Evolutionary conservation across 1,284 basidiomycete species (phyloP), one percentile per base, ranked within the genome.

Genomic region (Sanghuangporus weigelae): DNA sequence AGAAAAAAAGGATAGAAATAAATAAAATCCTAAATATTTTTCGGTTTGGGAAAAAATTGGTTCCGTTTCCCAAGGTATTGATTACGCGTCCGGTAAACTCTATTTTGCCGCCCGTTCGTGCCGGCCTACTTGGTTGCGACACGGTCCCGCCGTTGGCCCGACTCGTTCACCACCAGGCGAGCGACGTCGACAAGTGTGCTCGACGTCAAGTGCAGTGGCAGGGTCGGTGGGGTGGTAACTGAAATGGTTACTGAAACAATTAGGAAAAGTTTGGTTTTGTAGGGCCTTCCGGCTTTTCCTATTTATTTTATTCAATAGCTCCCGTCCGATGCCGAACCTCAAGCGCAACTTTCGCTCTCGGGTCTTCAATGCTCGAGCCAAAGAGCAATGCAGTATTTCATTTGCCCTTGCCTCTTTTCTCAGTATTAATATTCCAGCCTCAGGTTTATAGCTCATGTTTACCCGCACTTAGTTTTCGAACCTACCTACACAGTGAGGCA

Each of bases 21-120:
- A 50, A 44, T 14, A 44, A 19, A 19, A 44, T 12, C 42, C 14
- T 2, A 44, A 3, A 7, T 12, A 44, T 54, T 54, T 54, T 31
- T 54, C 31, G 5, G 2, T 49, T 31, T 51, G 49, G 31, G 49
- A 51, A 60, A 51, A 53, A 39, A 51, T 54, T 60, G 50, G 59
- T 60, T 60, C 59, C 59, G 59, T 60, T 60, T 51, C 59, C 38
- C 57, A 58, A 42, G 57, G 26, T 58, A 11, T 49, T 54, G 53
- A 54, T 54, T 54, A 54, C 53, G 53, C 38, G 36, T 54, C 53
- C 21, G 26, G 26, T 12, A 12, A 8, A 10, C 5, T 51, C 10
- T 5, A 12, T 11, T 14, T 21, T 51, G 49, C 21, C 49, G 44
- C 7, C 16, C 7, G 7, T 31, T 31, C 44, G 35, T 39, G 55